phyloP scores from a whole-genome alignment of 441 rosid genomes.

The Erodium moschatum region DNA sequence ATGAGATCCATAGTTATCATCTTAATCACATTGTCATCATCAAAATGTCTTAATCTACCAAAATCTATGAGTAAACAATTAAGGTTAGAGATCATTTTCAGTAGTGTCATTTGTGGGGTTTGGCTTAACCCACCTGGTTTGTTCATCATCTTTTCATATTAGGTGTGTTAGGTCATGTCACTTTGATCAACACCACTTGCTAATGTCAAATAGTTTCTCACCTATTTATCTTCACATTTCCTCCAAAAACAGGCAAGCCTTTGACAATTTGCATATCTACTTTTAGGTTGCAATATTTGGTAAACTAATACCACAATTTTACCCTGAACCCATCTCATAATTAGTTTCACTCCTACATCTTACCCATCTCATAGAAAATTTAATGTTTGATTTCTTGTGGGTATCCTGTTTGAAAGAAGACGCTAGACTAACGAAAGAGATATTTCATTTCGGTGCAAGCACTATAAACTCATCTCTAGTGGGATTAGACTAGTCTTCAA shows the following conservation, averaged over 20 bases:
- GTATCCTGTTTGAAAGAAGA: too few relatives aligned
- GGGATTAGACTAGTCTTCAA: too few relatives aligned
- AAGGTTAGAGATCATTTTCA: slow-evolving; percentile 5
- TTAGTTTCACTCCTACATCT: too few relatives aligned
- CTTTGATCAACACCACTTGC: slow-evolving; percentile 17
- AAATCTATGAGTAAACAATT: not conserved
- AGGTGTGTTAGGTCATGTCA: slow-evolving; percentile 35
- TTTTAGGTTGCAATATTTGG: not conserved
- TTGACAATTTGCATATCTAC: not conserved
- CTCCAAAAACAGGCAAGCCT: not conserved
- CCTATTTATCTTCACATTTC: slow-evolving; percentile 16
- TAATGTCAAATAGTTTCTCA: slow-evolving; percentile 9
- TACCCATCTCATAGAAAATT: too few relatives aligned
- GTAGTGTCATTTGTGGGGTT: slow-evolving; percentile 6
- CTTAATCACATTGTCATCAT: not conserved
- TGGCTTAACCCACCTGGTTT: not conserved
- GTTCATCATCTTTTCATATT: slow-evolving; percentile 19
- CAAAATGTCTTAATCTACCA: slow-evolving; percentile 1
- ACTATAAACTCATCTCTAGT: too few relatives aligned
- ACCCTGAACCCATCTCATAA: too few relatives aligned
- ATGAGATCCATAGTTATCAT: not conserved
- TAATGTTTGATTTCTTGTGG: too few relatives aligned
- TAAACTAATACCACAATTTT: not conserved
- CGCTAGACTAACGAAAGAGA: too few relatives aligned
- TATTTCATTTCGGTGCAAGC: too few relatives aligned